Percentiles rank a stretch among this genome's conserved stretches.
Conservation (phyloP, 2,329 filamentous ascomycete species). For the Aspergillus proliferans region DNA sequence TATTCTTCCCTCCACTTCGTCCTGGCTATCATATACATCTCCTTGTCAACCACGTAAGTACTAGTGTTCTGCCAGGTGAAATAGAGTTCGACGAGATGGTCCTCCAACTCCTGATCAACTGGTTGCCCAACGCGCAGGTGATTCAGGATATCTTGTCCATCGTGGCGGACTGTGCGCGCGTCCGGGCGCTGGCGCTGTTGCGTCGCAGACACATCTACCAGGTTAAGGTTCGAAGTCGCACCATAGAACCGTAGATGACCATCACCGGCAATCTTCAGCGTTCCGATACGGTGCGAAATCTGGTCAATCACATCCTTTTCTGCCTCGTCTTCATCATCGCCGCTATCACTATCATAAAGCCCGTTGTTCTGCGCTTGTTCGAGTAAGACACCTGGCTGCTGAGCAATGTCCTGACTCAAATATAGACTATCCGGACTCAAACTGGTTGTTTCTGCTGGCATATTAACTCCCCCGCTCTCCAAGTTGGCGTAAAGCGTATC, state of each 20-base stretch:
- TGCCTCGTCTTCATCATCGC: conserved; percentile 31
- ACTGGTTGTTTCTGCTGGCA: conserved; percentile 15
- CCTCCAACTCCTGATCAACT: conserved; percentile 37
- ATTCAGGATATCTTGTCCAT: conserved; percentile 37
- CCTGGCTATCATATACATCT: conserved; percentile 33
- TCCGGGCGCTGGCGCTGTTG: conserved; percentile 30
- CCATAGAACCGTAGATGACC: conserved; percentile 42
- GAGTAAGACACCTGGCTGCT: conserved; percentile 18
- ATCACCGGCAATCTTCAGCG: conserved; percentile 38
- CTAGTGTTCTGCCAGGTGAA: conserved; percentile 47
- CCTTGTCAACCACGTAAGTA: conserved; percentile 41
- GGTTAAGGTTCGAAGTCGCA: conserved; percentile 40
- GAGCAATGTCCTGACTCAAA: conserved; percentile 21
- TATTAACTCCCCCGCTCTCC: conserved; percentile 12
- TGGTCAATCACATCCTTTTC: conserved; percentile 39
- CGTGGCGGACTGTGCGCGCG: conserved; percentile 32
- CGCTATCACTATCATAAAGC: conserved; percentile 29
- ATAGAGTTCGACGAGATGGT: conserved; percentile 41
- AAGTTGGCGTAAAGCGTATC: conserved; percentile 30
- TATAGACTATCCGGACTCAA: conserved; percentile 22
- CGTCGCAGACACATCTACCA: conserved; percentile 35
- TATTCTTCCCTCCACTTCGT: conserved; percentile 31
- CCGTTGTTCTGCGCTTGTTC: conserved; percentile 15
- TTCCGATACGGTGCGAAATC: conserved; percentile 39
- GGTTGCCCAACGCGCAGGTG: conserved; percentile 37